Base-by-base conservation (phyloP, 2,329 filamentous ascomycete species). In the Parascedosporium putredinis region DNA sequence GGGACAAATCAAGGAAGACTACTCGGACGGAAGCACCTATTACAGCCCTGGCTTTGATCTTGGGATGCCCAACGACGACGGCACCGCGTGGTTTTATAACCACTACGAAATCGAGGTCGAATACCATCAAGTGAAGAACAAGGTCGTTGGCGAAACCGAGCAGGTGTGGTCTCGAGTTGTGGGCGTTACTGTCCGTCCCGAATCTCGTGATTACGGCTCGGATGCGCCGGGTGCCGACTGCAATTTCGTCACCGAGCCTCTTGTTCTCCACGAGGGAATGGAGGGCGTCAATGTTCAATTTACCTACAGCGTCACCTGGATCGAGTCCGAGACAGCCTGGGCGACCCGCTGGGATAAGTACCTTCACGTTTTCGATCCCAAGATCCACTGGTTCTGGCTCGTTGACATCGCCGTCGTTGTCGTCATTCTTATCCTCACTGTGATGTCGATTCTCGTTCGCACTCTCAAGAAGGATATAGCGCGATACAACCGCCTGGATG, bases 261-360 rank as follows among this genome's bases (percentile, higher is more conserved):
- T 95, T n/a, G 63, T 79, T 5, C 72, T 98, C 14, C 73, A 73
- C 43, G 81, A 72, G 2, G 74, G 78, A 22, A 62, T 60, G 29
- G 61, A 64, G 12, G 50, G 88, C 77, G 18, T 69, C 45, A 60
- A 76, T 18, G 87, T 96, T 20, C 79, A 81, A 2, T 98, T 88
- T 71, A 95, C 89, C 4, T 98, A 98, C 70, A 88, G 86, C 56
- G 88, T 97, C 12, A 86, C 84, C 67, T 98, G 93, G 93, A 78
- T 76, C 51, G 79, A 82, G 56, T 96, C 89, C 1, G 62, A 76
- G 1, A 97, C 90, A 1, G 87, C 86, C 1, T 98, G 95, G 84
- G 93, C 93, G 24, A 98, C 93, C 10, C 81, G 93, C 55, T 98
- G 93, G 93, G 93, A 98, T 74, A 97, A 95, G 68, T 97, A 97